Base-by-base conservation (phyloP, 805 yeast species). In the Myxozyma lipomycoides region DNA sequence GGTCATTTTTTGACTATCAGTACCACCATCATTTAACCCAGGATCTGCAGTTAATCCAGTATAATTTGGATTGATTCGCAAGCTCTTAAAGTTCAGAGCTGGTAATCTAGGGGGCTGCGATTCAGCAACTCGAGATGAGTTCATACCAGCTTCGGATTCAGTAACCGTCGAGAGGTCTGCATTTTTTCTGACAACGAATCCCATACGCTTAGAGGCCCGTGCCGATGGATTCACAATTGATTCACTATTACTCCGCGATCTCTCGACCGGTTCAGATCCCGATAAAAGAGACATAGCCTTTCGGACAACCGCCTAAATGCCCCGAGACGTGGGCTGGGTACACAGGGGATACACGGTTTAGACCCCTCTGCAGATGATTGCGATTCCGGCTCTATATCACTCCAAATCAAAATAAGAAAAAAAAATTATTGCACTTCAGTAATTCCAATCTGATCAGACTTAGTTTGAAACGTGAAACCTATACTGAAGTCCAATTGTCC, bases 181-280 rank as follows among this genome's bases (percentile, higher is more conserved):
- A 21, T 38, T 34, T 23, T 45, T 48, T 21, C 58, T 54, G 32
- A 51, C 58, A 24, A 60, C 59, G 26, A 60, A 46, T n/a, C 62
- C 62, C 62, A 60, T 60, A 7, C 62, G 57, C 51, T 59, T 60
- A 9, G 54, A 49, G 15, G 61, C 50, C 26, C 45, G 56, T 21
- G 48, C 23, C 22, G 48, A 52, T 40, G 43, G 45, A 22, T 23
- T 45, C 39, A 45, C 43, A 35, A 48, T 18, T 17, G 57, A 52
- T 49, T 60, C 62, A 40, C 61, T 56, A 45, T 59, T 57, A 47
- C 62, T 59, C 39, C 62, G 61, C 9, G 52, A 51, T n/a, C 62
- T 54, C 45, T 59, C 62, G 38, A 46, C 25, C 18, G 51, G 60
- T 47, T 48, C 61, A 9, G 32, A 28, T 15, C 46, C 42, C 40